Conservation (phyloP, 768 basidiomycete genomes). For the Amanita polypyramis region DNA sequence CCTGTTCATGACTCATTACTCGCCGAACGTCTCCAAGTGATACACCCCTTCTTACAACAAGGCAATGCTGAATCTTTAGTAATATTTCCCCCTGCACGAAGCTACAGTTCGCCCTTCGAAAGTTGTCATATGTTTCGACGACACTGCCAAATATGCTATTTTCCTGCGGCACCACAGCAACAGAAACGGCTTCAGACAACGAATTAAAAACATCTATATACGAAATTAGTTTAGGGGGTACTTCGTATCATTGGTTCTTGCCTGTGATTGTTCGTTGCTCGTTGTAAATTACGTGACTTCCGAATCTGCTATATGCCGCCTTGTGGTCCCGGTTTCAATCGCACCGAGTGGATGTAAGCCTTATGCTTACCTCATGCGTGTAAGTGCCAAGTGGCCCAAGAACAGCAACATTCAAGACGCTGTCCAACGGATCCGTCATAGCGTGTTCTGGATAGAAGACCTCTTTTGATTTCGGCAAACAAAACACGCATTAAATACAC, state of each 20-base stretch:
- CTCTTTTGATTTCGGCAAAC: too few relatives aligned
- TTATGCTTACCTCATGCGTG: slow-evolving; percentile 38
- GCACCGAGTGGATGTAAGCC: background rate
- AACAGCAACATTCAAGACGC: slow-evolving; percentile 31
- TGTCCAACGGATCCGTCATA: too few relatives aligned
- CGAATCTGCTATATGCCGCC: slow-evolving; percentile 32
- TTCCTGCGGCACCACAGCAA: slow-evolving; percentile 72
- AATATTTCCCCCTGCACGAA: slow-evolving; percentile 53
- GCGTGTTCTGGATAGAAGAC: too few relatives aligned
- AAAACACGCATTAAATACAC: too few relatives aligned
- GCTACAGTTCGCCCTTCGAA: slow-evolving; percentile 36
- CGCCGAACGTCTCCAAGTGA: slow-evolving; percentile 40
- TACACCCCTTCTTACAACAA: slow-evolving; percentile 53
- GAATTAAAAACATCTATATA: slow-evolving; percentile 47
- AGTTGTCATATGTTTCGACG: slow-evolving; percentile 59
- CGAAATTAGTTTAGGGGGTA: background rate
- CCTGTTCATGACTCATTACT: slow-evolving; percentile 77
- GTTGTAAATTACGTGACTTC: slow-evolving; percentile 20
- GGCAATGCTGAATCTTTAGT: slow-evolving; percentile 56
- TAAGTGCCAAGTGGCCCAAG: slow-evolving; percentile 67
- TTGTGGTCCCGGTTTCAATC: slow-evolving; percentile 9
- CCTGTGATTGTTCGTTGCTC: slow-evolving; percentile 27
- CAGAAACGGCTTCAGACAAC: slow-evolving; percentile 32
- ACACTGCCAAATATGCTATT: slow-evolving; percentile 70
- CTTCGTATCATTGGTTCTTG: slow-evolving; percentile 6